Conservation (phyloP, 352 stramenopile genomes). For the Halophytophthora polymorphica region DNA sequence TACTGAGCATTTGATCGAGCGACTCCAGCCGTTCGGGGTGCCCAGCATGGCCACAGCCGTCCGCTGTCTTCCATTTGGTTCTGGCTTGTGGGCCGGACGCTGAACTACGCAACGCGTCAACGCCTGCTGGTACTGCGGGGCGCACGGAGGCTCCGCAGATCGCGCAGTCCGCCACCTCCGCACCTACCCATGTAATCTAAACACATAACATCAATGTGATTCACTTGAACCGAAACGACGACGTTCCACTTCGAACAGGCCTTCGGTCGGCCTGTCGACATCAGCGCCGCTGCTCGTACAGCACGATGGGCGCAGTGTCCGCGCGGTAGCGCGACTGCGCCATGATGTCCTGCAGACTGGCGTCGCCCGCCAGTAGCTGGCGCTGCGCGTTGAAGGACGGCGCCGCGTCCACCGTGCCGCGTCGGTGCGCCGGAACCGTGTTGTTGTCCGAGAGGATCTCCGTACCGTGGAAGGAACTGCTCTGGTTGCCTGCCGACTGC, state of each 20-base stretch:
- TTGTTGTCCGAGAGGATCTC: slow-evolving; percentile 39
- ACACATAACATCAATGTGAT: neutral
- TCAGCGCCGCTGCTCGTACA: slow-evolving; percentile 37
- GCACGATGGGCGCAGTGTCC: slow-evolving; percentile 26
- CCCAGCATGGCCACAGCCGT: too few species aligned
- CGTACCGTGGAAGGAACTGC: slow-evolving; percentile 24
- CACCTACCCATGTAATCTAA: neutral
- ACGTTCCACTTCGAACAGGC: too few species aligned
- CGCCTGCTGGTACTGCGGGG: too few species aligned
- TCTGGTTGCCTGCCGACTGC: slow-evolving; percentile 6
- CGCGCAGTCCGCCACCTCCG: neutral
- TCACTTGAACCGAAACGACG: too few species aligned
- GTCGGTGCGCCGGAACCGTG: slow-evolving; percentile 21
- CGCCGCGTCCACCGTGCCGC: slow-evolving; percentile 30
- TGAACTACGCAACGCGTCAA: too few species aligned
- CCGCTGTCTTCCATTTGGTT: too few species aligned
- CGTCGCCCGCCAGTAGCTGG: slow-evolving; percentile 10
- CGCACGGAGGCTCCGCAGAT: too few species aligned
- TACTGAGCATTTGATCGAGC: too few species aligned
- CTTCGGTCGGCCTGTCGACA: too few species aligned
- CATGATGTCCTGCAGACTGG: slow-evolving; percentile 23
- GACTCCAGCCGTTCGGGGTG: too few species aligned
- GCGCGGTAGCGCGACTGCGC: slow-evolving; percentile 14
- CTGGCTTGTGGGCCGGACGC: too few species aligned
- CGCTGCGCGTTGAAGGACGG: slow-evolving; percentile 15